A percentile compares a stretch with the other conserved stretches of the same genome.
phyloP scores from a whole-genome alignment of 345 rosid species.

The Pugionium cornutum region DNA sequence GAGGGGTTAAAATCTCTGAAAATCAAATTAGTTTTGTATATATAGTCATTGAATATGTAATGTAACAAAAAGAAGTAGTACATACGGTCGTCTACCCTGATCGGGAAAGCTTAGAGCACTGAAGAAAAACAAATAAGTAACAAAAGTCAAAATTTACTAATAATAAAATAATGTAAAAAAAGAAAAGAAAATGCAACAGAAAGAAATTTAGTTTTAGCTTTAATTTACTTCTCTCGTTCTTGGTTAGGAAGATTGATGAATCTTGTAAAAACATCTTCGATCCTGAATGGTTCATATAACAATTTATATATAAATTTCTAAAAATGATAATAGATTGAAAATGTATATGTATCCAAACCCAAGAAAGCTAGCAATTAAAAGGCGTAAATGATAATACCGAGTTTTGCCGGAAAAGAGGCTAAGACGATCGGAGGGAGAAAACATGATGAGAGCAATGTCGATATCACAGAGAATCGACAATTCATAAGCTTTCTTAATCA shows the following conservation, averaged over 20 bases:
- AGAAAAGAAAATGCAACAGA: not conserved
- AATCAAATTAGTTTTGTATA: not conserved
- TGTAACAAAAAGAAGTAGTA: not conserved
- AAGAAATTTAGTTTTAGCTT: not conserved
- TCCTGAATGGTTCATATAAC: slow-evolving; percentile 34
- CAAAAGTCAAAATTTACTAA: not conserved
- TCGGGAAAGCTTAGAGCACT: slow-evolving; percentile 50
- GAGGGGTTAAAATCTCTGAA: not conserved
- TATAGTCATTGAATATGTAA: not conserved
- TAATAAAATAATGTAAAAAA: not conserved
- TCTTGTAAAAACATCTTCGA: slow-evolving; percentile 75
- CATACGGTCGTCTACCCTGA: slow-evolving; percentile 37
- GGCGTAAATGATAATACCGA: slow-evolving; percentile 43
- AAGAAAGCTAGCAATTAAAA: slow-evolving; percentile 10
- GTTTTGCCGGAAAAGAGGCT: slow-evolving; percentile 71
- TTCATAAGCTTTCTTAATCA: slow-evolving; percentile 87
- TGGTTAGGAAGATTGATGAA: slow-evolving; percentile 61
- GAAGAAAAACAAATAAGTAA: slow-evolving; percentile 4
- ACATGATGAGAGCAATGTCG: slow-evolving; percentile 83
- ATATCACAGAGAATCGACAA: slow-evolving; percentile 80
- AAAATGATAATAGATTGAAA: not conserved
- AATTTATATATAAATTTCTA: not conserved
- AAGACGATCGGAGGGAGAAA: slow-evolving; percentile 69
- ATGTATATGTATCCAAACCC: not conserved
- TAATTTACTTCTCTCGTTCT: slow-evolving; percentile 62